phyloP scores from a whole-genome alignment of 2,329 filamentous ascomycete species.

The Dactylellina drechsleri region DNA sequence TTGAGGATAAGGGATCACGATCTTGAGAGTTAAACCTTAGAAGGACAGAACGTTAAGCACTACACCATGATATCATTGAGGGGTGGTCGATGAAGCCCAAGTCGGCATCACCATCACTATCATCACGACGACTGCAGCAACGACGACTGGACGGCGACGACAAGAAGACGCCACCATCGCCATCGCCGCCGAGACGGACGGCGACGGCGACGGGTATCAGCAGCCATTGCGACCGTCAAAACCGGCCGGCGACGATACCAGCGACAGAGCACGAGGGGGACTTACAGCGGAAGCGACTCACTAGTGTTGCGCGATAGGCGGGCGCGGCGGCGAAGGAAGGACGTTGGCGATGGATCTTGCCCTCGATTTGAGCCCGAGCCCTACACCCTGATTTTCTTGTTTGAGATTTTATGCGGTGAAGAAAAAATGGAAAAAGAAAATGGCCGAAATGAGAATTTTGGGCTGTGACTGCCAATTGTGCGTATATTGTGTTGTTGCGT shows the following conservation, averaged over 20 bases:
- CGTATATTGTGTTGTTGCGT: background rate
- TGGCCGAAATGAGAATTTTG: slow-evolving; percentile 21
- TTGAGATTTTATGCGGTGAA: slow-evolving; percentile 43
- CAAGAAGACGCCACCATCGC: slow-evolving; percentile 9
- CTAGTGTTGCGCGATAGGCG: slow-evolving; percentile 49
- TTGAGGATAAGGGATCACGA: background rate
- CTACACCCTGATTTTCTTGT: slow-evolving; percentile 54
- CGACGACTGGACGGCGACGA: slow-evolving; percentile 2
- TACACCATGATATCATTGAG: slow-evolving; percentile 6
- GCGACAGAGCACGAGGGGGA: slow-evolving; percentile 21
- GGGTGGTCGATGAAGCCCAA: slow-evolving; percentile 2
- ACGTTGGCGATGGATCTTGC: slow-evolving; percentile 54
- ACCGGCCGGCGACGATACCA: slow-evolving; percentile 1
- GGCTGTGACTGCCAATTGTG: slow-evolving; percentile 49
- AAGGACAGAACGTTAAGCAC: slow-evolving; percentile 22
- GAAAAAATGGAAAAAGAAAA: slow-evolving; percentile 45
- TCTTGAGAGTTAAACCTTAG: slow-evolving; percentile 15
- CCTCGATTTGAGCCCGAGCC: slow-evolving; percentile 54
- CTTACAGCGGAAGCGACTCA: slow-evolving; percentile 43
- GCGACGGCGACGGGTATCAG: slow-evolving; percentile 5
- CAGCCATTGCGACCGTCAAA: slow-evolving; percentile 24
- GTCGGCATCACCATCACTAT: background rate
- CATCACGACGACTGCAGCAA: background rate
- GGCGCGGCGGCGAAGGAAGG: slow-evolving; percentile 29
- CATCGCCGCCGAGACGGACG: slow-evolving; percentile 1